Conservation (phyloP, 164 flowering plant genomes). For the Paratinospora sagittata region DNA sequence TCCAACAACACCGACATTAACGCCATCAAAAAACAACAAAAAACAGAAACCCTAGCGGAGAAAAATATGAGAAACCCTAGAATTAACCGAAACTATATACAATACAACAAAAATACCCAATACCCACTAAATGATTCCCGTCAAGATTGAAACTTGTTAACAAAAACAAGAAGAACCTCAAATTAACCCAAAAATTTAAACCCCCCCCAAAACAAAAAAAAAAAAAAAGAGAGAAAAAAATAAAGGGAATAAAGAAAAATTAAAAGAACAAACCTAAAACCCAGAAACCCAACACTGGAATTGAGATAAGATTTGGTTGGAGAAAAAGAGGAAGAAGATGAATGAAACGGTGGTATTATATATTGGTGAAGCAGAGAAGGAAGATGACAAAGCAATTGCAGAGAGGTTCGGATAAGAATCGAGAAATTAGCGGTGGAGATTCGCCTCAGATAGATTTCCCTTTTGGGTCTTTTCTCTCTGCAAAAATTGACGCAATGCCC, state of each 20-base stretch:
- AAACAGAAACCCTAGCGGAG: neutral
- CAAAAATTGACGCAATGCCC: neutral
- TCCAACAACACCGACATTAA: conserved; percentile 38
- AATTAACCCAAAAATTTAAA: neutral
- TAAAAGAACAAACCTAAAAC: neutral
- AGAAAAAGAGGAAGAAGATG: neutral
- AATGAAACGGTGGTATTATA: neutral
- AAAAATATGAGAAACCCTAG: conserved; percentile 33
- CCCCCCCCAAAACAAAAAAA: neutral
- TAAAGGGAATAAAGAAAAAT: neutral
- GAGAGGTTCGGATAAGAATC: neutral
- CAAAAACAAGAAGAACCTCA: neutral
- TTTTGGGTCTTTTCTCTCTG: neutral
- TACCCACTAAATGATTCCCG: too few species aligned
- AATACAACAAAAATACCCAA: conserved; percentile 6
- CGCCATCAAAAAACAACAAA: conserved; percentile 28
- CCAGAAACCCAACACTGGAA: neutral
- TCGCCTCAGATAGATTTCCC: neutral
- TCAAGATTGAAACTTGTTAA: neutral
- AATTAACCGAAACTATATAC: conserved; percentile 30
- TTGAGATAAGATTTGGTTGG: neutral
- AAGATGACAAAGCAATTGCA: neutral
- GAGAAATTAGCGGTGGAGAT: neutral
- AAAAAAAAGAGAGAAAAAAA: neutral
- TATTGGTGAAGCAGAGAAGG: neutral